Evolutionary conservation across 1,139 yeast species (phyloP).

Genomic region (Zygoascus hellenicus): DNA sequence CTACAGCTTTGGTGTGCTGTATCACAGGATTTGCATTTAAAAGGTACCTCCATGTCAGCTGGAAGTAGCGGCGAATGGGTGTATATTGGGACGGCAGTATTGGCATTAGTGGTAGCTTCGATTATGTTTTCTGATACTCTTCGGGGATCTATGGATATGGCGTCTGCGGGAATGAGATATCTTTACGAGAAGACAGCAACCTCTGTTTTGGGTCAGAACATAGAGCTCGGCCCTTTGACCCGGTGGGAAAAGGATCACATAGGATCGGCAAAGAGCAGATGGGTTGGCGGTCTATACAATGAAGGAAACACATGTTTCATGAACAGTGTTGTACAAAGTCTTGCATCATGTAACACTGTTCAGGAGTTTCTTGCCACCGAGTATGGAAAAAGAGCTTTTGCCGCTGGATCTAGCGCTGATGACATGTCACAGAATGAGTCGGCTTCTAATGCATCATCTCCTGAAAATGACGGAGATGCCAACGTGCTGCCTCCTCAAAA

Average conservation of each 20-base stretch:
- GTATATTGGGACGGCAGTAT: slow-evolving; percentile 11
- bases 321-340: slow-evolving; percentile 81
- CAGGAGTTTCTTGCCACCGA: slow-evolving; percentile 46
- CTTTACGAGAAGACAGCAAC: slow-evolving; percentile 28
- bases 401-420: not conserved
- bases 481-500: not conserved
- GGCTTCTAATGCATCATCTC: no score
- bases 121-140: slow-evolving; percentile 32
- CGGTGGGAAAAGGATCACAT: slow-evolving; percentile 25
- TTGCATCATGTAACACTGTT: slow-evolving; percentile 69
- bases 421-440: not conserved
- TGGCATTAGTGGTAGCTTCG: slow-evolving; percentile 13
- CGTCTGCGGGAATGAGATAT: slow-evolving; percentile 30
- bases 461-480: not conserved
- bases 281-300: slow-evolving; percentile 74
- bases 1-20: not conserved
- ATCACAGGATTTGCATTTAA: not conserved
- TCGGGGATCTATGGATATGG: slow-evolving; percentile 34
- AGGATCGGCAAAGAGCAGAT: slow-evolving; percentile 24
- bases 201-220: slow-evolving; percentile 15
- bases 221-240: slow-evolving; percentile 24
- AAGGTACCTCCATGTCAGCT: slow-evolving; percentile 1
- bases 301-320: slow-evolving; percentile 93
- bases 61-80: slow-evolving; percentile 9
- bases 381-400: not conserved